Evolutionary conservation across 2,329 filamentous ascomycete species (phyloP), one percentile per base, ranked within the genome.

Genomic region (Colletotrichum simmondsii): DNA sequence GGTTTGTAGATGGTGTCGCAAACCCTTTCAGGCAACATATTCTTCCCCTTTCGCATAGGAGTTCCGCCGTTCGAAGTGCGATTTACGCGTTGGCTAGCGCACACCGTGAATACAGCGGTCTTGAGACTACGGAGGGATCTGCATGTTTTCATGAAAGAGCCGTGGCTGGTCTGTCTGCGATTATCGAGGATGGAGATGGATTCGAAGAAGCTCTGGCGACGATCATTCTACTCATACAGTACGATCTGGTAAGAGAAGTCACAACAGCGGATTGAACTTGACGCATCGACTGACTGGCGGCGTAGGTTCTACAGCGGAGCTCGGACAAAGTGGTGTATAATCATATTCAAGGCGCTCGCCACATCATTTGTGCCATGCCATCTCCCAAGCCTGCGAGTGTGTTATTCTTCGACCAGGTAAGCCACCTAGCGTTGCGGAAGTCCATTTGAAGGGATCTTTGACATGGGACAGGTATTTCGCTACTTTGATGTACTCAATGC

Each of bases 401-500:
- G 19, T 60, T 37, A 24, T 74, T 75, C 26, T 75, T 74, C 37
- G 61, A 71, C 32, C 66, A 74, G 66, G 73, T 75, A 16, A 16
- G 46, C 37, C 10, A 32, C 30, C 30, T 62, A 2, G 22, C 2
- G 4, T 5, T 8, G 24, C 12, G 2, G 1, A 12, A 6, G 5
- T 30, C 12, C 19, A 2, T 11, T n/a, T 5, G 4, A 10, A 5
- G n/a, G 19, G 10, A 19, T 11, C 49, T n/a, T 63, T 75, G 14
- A 75, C 28, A 6, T 2, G 3, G 2, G 3, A 4, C 32, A 75
- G 73, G 71, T 71, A 12, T 75, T 75, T 56, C 66, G 71, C 19
- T 75, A 75, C 26, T 75, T 75, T 26, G 73, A 75, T 19, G 59
- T 70, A 2, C 61, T 75, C n/a, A 67, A 75, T 26, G 71, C 73